Evolutionary conservation across 306 rosid genomes (phyloP), one percentile per base, ranked within the genome.

Genomic region (Canavalia gladiata): DNA sequence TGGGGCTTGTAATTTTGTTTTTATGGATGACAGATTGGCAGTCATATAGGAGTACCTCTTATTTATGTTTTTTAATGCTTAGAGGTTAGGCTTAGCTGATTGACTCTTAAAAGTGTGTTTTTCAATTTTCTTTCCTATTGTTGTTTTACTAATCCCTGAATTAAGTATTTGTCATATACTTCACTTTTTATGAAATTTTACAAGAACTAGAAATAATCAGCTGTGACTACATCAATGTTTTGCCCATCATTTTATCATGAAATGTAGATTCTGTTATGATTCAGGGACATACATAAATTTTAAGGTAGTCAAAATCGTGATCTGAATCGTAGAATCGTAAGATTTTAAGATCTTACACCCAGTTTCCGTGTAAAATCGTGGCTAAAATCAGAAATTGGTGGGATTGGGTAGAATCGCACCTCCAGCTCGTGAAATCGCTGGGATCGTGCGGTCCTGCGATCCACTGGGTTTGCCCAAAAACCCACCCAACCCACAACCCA

Each of bases 171-270:
- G 63, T 68, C 45, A 76, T 30, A 39, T 63, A 60, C 51, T 31
- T 47, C 11, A 0, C 8, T n/a, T 52, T 18, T 34, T n/a, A 28
- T 33, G 31, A 45, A 58, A 35, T 47, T 52, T 54, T 18, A 11
- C 28, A 4, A 47, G 66, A 67, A 18, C 11, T 62, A 50, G 46
- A 66, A 46, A 12, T 56, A 77, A 76, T 56, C 72, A 4, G 49
- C 25, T 28, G 39, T 29, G 9, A 46, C 28, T 80, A 34, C 28
- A 76, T 65, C 33, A 10, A 41, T 77, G 82, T 34, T 60, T 37
- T 70, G 63, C 54, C 45, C 66, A 60, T 8, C 49, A 77, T 64
- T 71, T 47, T 70, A 73, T 49, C 46, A 29, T 29, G 30, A 52
- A 67, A 30, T 66, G 35, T 62, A 63, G 67, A 42, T 55, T 70